Percentiles rank a stretch among this genome's conserved stretches.
Conservation (phyloP, 345 rosid genomes). For the Bruguiera sexangula region DNA sequence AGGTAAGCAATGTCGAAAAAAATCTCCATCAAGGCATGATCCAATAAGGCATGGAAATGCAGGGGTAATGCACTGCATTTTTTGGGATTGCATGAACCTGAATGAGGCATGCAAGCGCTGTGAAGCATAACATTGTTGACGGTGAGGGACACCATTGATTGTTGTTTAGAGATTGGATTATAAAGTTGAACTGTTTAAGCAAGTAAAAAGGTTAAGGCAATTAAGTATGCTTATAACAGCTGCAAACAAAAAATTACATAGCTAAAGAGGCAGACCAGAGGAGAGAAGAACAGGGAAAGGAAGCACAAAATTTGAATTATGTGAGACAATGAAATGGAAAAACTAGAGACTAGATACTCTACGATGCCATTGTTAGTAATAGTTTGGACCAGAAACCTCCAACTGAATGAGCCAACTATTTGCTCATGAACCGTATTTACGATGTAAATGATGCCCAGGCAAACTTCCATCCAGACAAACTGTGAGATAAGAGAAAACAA, state of each 20-base stretch:
- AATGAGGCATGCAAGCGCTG: too few species aligned
- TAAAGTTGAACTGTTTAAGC: too few species aligned
- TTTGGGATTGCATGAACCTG: too few species aligned
- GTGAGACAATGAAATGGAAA: neutral
- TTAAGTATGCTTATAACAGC: too few species aligned
- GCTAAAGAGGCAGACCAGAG: neutral
- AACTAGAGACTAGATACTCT: neutral
- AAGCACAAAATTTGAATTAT: neutral
- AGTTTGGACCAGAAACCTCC: slow-evolving; percentile 49
- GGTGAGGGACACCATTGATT: neutral
- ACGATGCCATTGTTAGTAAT: neutral
- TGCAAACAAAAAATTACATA: neutral
- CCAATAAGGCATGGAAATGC: too few species aligned
- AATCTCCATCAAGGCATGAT: too few species aligned
- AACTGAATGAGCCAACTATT: slow-evolving; percentile 86
- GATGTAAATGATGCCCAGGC: slow-evolving; percentile 82
- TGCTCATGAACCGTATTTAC: slow-evolving; percentile 75
- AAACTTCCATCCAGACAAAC: slow-evolving; percentile 95
- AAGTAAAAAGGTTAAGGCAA: too few species aligned
- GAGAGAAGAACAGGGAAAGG: neutral
- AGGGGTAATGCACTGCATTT: too few species aligned
- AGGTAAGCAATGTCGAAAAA: too few species aligned
- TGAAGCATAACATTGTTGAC: neutral
- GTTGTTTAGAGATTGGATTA: too few species aligned
- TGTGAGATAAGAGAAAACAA: slow-evolving; percentile 30